Conservation (phyloP, 176 grass and related monocot genomes). For the Aechmea fasciata region DNA sequence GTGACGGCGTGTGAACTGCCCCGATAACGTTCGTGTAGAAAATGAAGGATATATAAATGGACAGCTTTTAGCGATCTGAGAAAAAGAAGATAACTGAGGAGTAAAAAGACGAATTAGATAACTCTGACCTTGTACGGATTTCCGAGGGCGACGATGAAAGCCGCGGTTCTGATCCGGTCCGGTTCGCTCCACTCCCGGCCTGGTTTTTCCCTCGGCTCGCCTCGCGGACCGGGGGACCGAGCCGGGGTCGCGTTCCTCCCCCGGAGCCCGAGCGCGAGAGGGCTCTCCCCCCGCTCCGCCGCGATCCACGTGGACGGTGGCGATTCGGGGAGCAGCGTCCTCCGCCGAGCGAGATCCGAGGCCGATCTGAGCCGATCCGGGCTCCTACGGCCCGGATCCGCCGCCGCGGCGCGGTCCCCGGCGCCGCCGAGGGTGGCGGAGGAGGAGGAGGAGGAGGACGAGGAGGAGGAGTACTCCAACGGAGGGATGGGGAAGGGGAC, state of each 20-base stretch:
- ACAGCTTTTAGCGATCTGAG: background rate
- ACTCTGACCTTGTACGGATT: background rate
- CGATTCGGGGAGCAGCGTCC: slow-evolving; percentile 1
- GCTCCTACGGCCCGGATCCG: background rate
- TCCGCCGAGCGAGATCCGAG: slow-evolving; percentile 57
- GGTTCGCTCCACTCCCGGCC: slow-evolving; percentile 10
- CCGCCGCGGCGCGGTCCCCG: background rate
- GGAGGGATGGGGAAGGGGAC: slow-evolving; percentile 39
- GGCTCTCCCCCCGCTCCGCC: slow-evolving; percentile 1
- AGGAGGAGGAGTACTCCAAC: slow-evolving; percentile 7
- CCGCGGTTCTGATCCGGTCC: slow-evolving; percentile 27
- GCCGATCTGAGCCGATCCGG: slow-evolving; percentile 15
- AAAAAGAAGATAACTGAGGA: background rate
- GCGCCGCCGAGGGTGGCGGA: slow-evolving; percentile 3
- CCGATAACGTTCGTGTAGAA: too few species aligned
- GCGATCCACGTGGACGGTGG: background rate
- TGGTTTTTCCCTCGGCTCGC: background rate
- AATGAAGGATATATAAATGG: background rate
- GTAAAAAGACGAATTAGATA: background rate
- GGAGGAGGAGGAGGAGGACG: background rate
- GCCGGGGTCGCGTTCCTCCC: background rate
- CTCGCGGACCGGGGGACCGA: background rate
- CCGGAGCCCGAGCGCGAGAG: background rate
- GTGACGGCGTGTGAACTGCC: too few species aligned
- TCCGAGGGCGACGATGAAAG: slow-evolving; percentile 22